Evolutionary conservation across 1,139 yeast genomes (phyloP).

Genomic region (Debaryomyces sp.): DNA sequence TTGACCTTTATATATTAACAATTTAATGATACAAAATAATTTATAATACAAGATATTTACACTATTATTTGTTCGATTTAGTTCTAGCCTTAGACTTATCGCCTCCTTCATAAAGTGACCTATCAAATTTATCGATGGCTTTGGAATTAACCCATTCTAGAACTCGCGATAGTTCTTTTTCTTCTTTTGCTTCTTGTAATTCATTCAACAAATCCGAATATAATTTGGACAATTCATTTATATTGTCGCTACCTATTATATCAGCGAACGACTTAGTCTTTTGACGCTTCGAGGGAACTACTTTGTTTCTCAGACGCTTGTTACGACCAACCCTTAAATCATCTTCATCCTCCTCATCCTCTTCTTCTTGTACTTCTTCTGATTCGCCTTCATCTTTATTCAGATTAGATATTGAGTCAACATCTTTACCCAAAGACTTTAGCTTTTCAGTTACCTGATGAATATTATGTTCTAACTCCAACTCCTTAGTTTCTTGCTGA

Average conservation of each 20-base stretch:
- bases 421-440: slow-evolving; percentile 26
- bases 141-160: slow-evolving; percentile 64
- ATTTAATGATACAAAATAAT: slow-evolving; percentile 1
- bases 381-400: slow-evolving; percentile 14
- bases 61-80: slow-evolving; percentile 14
- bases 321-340: slow-evolving; percentile 19
- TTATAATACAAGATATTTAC: slow-evolving; percentile 7
- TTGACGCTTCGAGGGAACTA: slow-evolving; percentile 7
- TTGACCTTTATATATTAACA: slow-evolving; percentile 6
- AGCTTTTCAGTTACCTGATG: slow-evolving; percentile 27
- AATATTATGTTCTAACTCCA: slow-evolving; percentile 39
- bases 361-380: slow-evolving; percentile 21
- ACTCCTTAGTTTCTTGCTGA: slow-evolving; percentile 44
- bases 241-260: slow-evolving; percentile 11
- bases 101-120: slow-evolving; percentile 62
- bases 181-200: slow-evolving; percentile 33
- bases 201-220: slow-evolving; percentile 18
- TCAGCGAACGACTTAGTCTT: slow-evolving; percentile 14
- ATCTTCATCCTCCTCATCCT: slow-evolving; percentile 18
- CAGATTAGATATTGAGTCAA: background rate
- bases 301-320: slow-evolving; percentile 17
- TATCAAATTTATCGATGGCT: slow-evolving; percentile 55
- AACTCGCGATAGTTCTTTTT: slow-evolving; percentile 48
- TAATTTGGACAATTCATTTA: slow-evolving; percentile 11
- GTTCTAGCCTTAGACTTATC: slow-evolving; percentile 32